Base-by-base conservation (phyloP, 768 basidiomycete species). In the Phaeotremella fagi region DNA sequence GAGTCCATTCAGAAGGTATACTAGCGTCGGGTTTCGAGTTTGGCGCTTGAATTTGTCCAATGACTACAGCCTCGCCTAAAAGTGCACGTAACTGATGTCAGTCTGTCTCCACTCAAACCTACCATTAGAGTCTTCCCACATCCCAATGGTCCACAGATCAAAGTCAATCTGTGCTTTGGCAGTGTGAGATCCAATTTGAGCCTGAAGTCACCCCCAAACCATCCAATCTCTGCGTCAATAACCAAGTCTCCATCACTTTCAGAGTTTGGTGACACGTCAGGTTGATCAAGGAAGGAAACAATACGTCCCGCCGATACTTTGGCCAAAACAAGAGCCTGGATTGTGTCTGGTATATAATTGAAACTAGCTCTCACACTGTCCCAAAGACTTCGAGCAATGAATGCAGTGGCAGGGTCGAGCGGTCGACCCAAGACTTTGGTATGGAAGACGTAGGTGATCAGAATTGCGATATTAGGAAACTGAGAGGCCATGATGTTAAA, bases 71-170 rank as follows among this genome's bases (percentile, higher is more conserved):
- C 56, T 73, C 71, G 14, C 71, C 69, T 1, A 73, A 48, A 18
- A 73, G 41, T 1, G 62, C 62, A 29, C 67, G 61, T 11, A 73
- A 65, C 70, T 69, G 37, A n/a, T 27, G 24, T 63, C 47, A 48
- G 46, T 33, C 15, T 4, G 35, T 45, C 26, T 35, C 1, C 9
- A 3, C 18, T 14, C 2, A 7, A 20, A 18, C 70, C 54, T 35
- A 66, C 70, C 4, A 75, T 48, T 0, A 75, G 57, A 1, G 62
- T 70, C 50, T 75, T 75, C n/a, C 73, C 73, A 2, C 68, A 61
- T 14, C 70, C 73, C n/a, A 73, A 63, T 0, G 65, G 55, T 9
- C 73, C 73, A 22, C 61, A 66, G 12, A 75, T 43, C 5, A 75
- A 55, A 0, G 69, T 70, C 16, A 72, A 53, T 28, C 47, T 47